phyloP scores from a whole-genome alignment of 2,329 filamentous ascomycete genomes.

The Tolypocladium ovalisporum region DNA sequence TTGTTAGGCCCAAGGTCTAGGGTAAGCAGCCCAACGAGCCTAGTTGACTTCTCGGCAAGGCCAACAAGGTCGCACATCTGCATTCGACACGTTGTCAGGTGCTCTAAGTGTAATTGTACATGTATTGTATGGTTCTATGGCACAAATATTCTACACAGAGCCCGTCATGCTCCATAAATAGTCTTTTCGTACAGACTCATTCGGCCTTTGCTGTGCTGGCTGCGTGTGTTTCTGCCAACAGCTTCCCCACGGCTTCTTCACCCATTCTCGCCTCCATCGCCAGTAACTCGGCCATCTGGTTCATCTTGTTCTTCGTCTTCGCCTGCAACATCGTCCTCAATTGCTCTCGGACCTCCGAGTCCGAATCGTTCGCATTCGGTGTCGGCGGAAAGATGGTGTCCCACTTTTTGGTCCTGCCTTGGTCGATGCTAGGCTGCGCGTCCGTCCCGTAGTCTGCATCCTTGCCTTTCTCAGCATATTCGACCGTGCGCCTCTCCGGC shows the following conservation, averaged over 20 bases:
- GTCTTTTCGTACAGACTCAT: neutral
- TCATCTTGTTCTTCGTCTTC: slow-evolving; percentile 15
- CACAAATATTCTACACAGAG: neutral
- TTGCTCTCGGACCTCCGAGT: slow-evolving; percentile 10
- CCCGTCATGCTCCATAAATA: too few species aligned
- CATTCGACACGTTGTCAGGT: neutral
- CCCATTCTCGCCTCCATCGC: slow-evolving; percentile 18
- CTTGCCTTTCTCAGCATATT: slow-evolving; percentile 47
- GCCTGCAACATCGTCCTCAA: slow-evolving; percentile 5
- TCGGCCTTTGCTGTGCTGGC: slow-evolving; percentile 1
- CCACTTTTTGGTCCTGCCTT: slow-evolving; percentile 23
- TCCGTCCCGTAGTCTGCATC: slow-evolving; percentile 60
- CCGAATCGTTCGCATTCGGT: slow-evolving; percentile 12
- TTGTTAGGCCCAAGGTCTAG: slow-evolving; percentile 3
- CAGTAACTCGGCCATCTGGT: slow-evolving; percentile 14
- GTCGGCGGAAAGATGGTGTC: slow-evolving; percentile 41
- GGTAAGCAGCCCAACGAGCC: neutral
- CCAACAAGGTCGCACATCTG: neutral
- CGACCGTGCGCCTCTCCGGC: slow-evolving; percentile 47
- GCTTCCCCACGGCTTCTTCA: slow-evolving; percentile 10
- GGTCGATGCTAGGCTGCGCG: slow-evolving; percentile 8
- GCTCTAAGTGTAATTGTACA: neutral
- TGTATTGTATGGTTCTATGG: neutral
- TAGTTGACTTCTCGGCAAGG: neutral
- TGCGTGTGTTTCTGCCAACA: slow-evolving; percentile 8